Evolutionary conservation across 345 rosid species (phyloP).

Genomic region (Pelargonium nanum): DNA sequence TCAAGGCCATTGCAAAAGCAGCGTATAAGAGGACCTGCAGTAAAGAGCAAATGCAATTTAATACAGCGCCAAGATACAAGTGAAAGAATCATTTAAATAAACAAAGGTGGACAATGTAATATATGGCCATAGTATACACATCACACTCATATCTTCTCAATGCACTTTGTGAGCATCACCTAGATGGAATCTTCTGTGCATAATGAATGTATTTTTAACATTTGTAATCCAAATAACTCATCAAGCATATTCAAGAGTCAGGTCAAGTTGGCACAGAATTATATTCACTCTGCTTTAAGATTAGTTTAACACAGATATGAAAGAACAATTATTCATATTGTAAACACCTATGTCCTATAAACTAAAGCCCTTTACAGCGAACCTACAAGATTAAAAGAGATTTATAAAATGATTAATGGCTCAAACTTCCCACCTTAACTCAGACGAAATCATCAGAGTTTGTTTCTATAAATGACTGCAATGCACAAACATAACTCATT

Average conservation of each 20-base stretch:
- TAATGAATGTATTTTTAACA: neutral
- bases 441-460: neutral
- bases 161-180: neutral
- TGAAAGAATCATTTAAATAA: neutral
- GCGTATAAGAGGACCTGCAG: slow-evolving; percentile 75
- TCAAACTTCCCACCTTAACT: neutral
- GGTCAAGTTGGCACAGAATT: too few species aligned
- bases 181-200: neutral
- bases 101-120: neutral
- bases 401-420: neutral
- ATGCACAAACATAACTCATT: neutral
- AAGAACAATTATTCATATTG: neutral
- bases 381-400: neutral
- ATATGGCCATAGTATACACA: neutral
- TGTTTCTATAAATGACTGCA: neutral
- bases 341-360: neutral
- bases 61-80: neutral
- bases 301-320: neutral
- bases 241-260: neutral
- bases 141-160: neutral
- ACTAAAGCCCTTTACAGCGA: neutral
- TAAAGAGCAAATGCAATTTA: slow-evolving; percentile 3
- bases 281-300: neutral
- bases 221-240: neutral
- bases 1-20: slow-evolving; percentile 50